phyloP scores from a whole-genome alignment of 73 alveolate species.

The Paramecium primaurelia region DNA sequence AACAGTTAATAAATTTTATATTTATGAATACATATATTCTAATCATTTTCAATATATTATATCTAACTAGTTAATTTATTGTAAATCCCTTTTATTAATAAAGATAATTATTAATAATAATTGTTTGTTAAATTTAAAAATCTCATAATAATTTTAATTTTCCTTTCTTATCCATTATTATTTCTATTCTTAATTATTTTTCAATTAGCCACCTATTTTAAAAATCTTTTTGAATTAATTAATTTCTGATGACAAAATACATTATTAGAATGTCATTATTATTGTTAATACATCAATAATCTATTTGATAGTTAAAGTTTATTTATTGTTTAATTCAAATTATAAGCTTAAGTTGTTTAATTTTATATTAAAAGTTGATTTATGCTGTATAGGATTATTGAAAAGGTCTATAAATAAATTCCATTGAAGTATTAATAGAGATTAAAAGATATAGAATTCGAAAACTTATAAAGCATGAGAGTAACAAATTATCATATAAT shows the following conservation, averaged over 20 bases:
- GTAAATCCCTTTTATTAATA: background rate
- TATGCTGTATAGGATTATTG: slow-evolving; percentile 2
- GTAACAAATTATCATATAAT: background rate
- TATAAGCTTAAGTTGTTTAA: background rate
- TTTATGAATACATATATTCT: background rate
- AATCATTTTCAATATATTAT: background rate
- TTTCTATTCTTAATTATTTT: too few species aligned
- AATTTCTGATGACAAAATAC: background rate
- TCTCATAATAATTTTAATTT: too few species aligned
- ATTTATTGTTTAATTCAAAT: background rate
- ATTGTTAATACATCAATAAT: background rate
- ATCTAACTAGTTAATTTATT: background rate
- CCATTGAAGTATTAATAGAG: background rate
- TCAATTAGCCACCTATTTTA: background rate
- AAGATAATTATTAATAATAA: too few species aligned
- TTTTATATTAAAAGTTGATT: background rate
- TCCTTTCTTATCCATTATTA: background rate
- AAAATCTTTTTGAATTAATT: background rate
- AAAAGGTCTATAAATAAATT: background rate
- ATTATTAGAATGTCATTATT: background rate
- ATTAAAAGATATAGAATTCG: background rate
- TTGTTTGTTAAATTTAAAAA: background rate
- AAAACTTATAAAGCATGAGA: background rate
- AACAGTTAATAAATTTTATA: background rate
- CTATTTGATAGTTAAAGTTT: background rate